phyloP scores from a whole-genome alignment of 768 basidiomycete genomes.

The Leccinum uliginosum region DNA sequence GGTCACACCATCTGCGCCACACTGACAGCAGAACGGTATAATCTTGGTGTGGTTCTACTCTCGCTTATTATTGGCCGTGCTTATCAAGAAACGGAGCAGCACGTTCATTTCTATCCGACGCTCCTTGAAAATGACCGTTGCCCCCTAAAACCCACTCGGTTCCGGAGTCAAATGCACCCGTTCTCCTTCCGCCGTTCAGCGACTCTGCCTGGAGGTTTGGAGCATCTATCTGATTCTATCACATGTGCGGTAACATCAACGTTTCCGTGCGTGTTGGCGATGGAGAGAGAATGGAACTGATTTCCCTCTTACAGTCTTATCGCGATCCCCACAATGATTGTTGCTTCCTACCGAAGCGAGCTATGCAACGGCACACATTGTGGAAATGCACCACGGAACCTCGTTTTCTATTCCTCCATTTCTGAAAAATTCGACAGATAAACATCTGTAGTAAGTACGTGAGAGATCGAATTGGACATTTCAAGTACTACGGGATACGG shows the following conservation, averaged over 20 bases:
- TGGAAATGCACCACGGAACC: not conserved
- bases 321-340: not conserved
- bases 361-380: not conserved
- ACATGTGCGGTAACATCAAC: not conserved
- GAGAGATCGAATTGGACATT: too few relatives aligned
- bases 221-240: not conserved
- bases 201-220: not conserved
- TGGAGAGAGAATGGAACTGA: not conserved
- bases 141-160: not conserved
- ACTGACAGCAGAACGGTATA: not conserved
- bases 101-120: not conserved
- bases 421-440: too few relatives aligned
- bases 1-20: not conserved
- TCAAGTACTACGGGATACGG: too few relatives aligned
- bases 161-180: not conserved
- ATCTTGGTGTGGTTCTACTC: too few relatives aligned
- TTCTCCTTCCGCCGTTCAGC: not conserved
- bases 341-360: not conserved
- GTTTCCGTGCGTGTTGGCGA: not conserved
- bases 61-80: not conserved
- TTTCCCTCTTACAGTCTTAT: not conserved
- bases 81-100: not conserved
- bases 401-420: too few relatives aligned
- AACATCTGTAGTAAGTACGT: too few relatives aligned
- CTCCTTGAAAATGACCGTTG: not conserved